These are phyloP conservation scores for Rhizophora apiculata DNA, from an alignment of 345 rosid species.

Conservation along the genomic window DNA sequence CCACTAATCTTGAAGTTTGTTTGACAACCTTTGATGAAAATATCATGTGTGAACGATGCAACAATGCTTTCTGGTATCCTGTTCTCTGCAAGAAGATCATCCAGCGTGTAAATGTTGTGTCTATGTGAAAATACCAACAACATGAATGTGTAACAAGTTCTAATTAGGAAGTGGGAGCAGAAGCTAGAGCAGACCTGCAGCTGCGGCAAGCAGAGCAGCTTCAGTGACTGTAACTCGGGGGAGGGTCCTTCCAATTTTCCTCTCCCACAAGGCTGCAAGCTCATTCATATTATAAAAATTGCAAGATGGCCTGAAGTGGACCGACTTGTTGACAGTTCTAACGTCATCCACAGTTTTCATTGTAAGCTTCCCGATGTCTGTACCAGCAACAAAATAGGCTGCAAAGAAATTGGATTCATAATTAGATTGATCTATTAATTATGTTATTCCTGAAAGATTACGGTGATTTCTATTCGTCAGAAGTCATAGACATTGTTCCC, in stretches of 20 bases:
- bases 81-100: slow-evolving; percentile 38
- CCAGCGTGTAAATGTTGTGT: no score
- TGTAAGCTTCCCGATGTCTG: slow-evolving; percentile 66
- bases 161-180: no score
- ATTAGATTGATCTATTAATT: no score
- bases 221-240: slow-evolving; percentile 54
- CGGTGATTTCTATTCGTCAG: no score
- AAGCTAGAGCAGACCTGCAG: slow-evolving; percentile 42
- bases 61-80: slow-evolving; percentile 54
- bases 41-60: slow-evolving; percentile 72
- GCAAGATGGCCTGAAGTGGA: slow-evolving; percentile 55
- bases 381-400: slow-evolving; percentile 67
- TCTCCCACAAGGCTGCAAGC: slow-evolving; percentile 70
- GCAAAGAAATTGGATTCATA: not conserved
- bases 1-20: slow-evolving; percentile 42
- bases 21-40: slow-evolving; percentile 70
- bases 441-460: no score
- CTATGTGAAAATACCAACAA: no score
- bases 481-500: no score
- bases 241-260: slow-evolving; percentile 49
- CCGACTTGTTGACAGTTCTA: slow-evolving; percentile 44
- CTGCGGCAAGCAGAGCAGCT: slow-evolving; percentile 40
- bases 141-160: no score
- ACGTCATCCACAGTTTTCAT: slow-evolving; percentile 52
- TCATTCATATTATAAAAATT: slow-evolving; percentile 58